Evolutionary conservation across 2,329 filamentous ascomycete species (phyloP).

Genomic region (Aureobasidium lini): DNA sequence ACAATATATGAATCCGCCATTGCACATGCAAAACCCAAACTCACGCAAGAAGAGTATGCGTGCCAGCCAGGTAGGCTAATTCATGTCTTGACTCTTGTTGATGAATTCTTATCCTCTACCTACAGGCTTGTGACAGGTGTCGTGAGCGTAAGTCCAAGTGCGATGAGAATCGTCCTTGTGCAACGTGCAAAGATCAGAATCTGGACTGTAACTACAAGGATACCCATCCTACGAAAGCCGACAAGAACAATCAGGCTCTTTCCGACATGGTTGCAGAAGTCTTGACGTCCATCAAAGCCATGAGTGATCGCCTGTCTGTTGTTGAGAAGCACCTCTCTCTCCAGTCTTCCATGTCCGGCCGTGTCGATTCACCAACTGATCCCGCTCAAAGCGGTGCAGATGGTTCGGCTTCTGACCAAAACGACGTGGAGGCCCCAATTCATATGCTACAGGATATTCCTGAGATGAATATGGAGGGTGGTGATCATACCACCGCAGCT

Average conservation of each 20-base stretch:
- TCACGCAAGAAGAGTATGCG: conserved; percentile 14
- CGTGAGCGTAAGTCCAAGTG: conserved; percentile 84
- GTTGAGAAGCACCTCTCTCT: conserved; percentile 20
- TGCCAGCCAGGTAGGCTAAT: conserved; percentile 12
- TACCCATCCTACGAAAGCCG: conserved; percentile 63
- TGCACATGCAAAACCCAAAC: conserved; percentile 8
- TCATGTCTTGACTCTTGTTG: conserved; percentile 5
- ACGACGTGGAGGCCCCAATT: not conserved
- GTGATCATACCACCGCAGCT: conserved; percentile 84
- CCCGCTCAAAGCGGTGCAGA: not conserved
- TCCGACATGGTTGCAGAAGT: conserved; percentile 36
- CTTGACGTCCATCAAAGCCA: conserved; percentile 35
- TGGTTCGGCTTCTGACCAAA: conserved; percentile 11
- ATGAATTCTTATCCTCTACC: conserved; percentile 11
- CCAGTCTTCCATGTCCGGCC: not conserved
- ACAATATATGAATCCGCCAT: not conserved
- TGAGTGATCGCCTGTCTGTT: conserved; percentile 24
- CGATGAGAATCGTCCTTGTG: conserved; percentile 78
- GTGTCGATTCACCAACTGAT: conserved; percentile 10
- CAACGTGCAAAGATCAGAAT: conserved; percentile 77
- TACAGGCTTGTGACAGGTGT: conserved; percentile 82
- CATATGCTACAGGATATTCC: not conserved
- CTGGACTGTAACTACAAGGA: conserved; percentile 83
- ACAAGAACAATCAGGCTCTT: conserved; percentile 30
- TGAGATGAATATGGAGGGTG: conserved; percentile 47